A percentile compares a stretch with the other conserved stretches of the same genome.
These are phyloP conservation scores for Camelina sativa DNA, from an alignment of 345 rosid species.

Conservation along the genomic window DNA sequence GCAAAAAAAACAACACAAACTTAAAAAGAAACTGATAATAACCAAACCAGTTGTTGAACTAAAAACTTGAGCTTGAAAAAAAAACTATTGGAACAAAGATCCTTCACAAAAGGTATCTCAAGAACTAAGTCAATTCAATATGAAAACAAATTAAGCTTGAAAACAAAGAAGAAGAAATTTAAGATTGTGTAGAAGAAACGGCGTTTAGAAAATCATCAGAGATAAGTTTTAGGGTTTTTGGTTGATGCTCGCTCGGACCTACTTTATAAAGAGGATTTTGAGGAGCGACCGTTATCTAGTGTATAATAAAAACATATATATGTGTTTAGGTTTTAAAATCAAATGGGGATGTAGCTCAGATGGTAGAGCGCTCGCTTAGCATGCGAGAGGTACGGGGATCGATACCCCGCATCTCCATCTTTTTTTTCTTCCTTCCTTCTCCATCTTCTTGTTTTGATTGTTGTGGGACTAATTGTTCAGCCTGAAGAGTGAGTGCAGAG, in stretches of 20 bases:
- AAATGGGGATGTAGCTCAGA: constrained; percentile 82
- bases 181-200: neutral
- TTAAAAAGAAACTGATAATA: no score
- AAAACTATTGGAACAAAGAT: no score
- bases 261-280: neutral
- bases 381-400: constrained; percentile 91
- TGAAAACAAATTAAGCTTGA: neutral
- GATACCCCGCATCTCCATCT: constrained; percentile 84
- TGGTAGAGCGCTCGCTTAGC: constrained; percentile 96
- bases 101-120: no score
- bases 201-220: neutral
- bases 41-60: no score
- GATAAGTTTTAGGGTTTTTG: neutral
- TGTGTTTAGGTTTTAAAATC: fast-evolving
- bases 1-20: constrained; percentile 40
- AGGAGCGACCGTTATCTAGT: neutral
- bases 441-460: neutral
- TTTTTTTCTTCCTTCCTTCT: no score
- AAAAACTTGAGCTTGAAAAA: no score
- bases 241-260: neutral
- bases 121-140: neutral
- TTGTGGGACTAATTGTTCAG: neutral
- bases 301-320: fast-evolving
- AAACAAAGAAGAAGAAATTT: neutral
- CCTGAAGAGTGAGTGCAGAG: neutral